These are phyloP conservation scores for Peterozyma toletana DNA, from an alignment of 805 yeast genomes.

Conservation along the genomic window DNA sequence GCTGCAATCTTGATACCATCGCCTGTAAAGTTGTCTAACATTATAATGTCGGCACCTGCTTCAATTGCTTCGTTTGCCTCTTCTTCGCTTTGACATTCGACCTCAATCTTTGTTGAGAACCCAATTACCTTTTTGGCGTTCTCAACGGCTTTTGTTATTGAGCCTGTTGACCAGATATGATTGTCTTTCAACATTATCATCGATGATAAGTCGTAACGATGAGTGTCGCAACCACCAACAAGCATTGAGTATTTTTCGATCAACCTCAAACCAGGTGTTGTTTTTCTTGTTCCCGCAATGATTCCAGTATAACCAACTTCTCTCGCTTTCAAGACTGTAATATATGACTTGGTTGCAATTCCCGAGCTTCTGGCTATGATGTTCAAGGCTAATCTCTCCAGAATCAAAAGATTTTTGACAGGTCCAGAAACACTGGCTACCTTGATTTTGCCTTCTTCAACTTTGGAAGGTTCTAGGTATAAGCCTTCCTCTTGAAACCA, in stretches of 20 bases:
- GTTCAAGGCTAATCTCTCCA: slow-evolving; percentile 84
- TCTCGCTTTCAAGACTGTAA: slow-evolving; percentile 54
- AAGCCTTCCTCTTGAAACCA: slow-evolving; percentile 77
- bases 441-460: slow-evolving; percentile 43
- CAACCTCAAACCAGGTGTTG: slow-evolving; percentile 91
- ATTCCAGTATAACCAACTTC: slow-evolving; percentile 67
- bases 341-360: slow-evolving; percentile 67
- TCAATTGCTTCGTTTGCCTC: slow-evolving; percentile 90
- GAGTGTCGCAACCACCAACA: slow-evolving; percentile 92
- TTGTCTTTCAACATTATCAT: slow-evolving; percentile 97
- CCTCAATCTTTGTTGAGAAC: slow-evolving; percentile 84
- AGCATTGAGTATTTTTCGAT: slow-evolving; percentile 91
- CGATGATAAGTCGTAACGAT: slow-evolving; percentile 81
- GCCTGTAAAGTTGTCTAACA: slow-evolving; percentile 85
- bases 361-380: slow-evolving; percentile 81
- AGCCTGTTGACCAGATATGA: slow-evolving; percentile 89
- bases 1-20: slow-evolving; percentile 63
- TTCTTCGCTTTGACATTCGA: slow-evolving; percentile 76
- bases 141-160: slow-evolving; percentile 76
- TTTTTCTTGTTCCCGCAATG: slow-evolving; percentile 93
- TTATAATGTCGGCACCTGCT: slow-evolving; percentile 93
- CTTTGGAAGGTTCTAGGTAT: slow-evolving; percentile 33
- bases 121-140: slow-evolving; percentile 80
- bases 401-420: slow-evolving; percentile 68
- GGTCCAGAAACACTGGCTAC: slow-evolving; percentile 80